Conservation (phyloP, 2,329 filamentous ascomycete genomes). For the Fusarium floridanum region DNA sequence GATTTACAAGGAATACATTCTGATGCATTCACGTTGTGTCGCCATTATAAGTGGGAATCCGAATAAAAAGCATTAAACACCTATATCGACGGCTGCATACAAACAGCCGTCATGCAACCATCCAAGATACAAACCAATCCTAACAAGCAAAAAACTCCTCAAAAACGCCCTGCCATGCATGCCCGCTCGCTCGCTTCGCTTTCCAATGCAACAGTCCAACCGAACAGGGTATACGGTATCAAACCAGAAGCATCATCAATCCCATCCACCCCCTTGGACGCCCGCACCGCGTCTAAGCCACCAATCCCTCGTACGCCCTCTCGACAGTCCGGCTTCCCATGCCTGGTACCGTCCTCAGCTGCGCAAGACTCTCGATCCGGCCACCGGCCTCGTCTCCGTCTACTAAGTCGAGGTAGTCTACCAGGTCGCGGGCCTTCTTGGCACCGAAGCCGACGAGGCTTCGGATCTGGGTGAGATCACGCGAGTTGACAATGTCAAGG, state of each 20-base stretch:
- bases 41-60: neutral
- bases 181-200: slow-evolving; percentile 4
- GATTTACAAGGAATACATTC: neutral
- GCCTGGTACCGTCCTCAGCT: slow-evolving; percentile 68
- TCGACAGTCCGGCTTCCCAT: slow-evolving; percentile 70
- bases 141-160: slow-evolving; percentile 36
- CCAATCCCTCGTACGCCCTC: slow-evolving; percentile 65
- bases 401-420: slow-evolving; percentile 66
- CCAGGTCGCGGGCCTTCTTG: slow-evolving; percentile 75
- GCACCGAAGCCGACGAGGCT: slow-evolving; percentile 77
- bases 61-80: slow-evolving; percentile 29
- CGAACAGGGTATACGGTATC: slow-evolving; percentile 41
- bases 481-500: slow-evolving; percentile 79
- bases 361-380: slow-evolving; percentile 61
- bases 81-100: slow-evolving; percentile 17
- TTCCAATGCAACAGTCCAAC: slow-evolving; percentile 38
- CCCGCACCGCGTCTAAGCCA: slow-evolving; percentile 30
- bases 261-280: neutral
- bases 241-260: slow-evolving; percentile 39
- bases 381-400: slow-evolving; percentile 54
- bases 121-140: slow-evolving; percentile 19
- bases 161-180: slow-evolving; percentile 28
- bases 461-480: slow-evolving; percentile 74
- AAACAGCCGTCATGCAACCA: slow-evolving; percentile 39
- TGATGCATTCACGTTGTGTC: neutral